Base-by-base conservation (phyloP, 805 yeast genomes). In the Barnettozyma wickerhamii region DNA sequence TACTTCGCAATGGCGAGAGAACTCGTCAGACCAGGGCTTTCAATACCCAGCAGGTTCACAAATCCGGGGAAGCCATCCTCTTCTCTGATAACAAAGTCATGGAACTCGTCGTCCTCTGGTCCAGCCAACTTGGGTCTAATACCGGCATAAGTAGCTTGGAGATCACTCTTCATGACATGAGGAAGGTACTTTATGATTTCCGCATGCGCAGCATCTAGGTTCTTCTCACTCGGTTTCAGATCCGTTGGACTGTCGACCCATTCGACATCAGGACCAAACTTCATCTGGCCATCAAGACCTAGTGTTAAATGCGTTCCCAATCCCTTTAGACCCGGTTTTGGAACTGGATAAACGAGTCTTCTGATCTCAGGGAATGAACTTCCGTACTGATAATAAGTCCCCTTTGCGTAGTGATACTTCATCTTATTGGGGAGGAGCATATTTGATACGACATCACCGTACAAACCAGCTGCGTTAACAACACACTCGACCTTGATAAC, bases 181-280 rank as follows among this genome's bases (percentile, higher is more conserved):
- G 95, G 90, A 43, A 82, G 73, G 58, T 87, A 86, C 37, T 68
- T 65, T 10, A 62, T 51, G 5, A 87, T 81, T 7, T 82, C 85
- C 24, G 66, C 60, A 42, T 62, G 70, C 0, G 93, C 93, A 0
- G 63, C 65, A 10, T 66, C 66, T 7, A 82, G 55, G 43, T 82
- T 82, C 1, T 52, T 39, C 2, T 58, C 60, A 47, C 67, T 71
- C 6, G 80, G 82, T 6, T 63, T 54, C 45, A 76, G 74, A 53
- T 79, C 77, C 6, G 47, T 46, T 10, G 68, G 65, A 49, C 64
- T 35, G 5, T 71, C 74, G 2, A 84, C 77, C 86, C 95, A 88
- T 59, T 88, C 93, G 30, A 87, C 61, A 57, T 90, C 96, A 0
- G 96, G 96, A 0, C 97, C 97, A 58, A 89, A 89, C 48, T 76